Conservation (phyloP, 176 grass and related monocot genomes). For the Tillandsia fasciculata region DNA sequence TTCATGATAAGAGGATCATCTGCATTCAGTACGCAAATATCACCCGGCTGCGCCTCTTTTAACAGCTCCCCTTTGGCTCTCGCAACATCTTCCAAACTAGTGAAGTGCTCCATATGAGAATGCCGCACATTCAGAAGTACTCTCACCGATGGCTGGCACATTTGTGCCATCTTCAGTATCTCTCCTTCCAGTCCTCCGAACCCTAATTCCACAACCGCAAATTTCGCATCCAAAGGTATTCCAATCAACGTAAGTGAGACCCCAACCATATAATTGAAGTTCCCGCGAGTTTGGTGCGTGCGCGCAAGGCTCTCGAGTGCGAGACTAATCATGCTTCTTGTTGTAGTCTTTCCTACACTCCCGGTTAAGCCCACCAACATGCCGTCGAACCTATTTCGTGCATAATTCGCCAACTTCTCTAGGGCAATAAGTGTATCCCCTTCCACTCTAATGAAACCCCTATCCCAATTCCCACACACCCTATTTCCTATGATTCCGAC, state of each 20-base stretch:
- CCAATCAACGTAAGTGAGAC: slow-evolving; percentile 1
- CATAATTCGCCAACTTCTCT: slow-evolving; percentile 1
- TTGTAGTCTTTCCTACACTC: slow-evolving; percentile 11
- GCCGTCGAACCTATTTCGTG: slow-evolving; percentile 1
- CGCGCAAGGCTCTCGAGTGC: neutral
- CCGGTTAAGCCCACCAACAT: slow-evolving; percentile 6
- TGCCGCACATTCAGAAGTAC: neutral
- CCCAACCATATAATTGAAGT: slow-evolving; percentile 10
- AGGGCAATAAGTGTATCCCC: neutral
- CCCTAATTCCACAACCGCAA: slow-evolving; percentile 4
- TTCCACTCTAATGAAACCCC: slow-evolving; percentile 10
- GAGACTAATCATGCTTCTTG: slow-evolving; percentile 6
- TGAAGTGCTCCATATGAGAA: slow-evolving; percentile 7
- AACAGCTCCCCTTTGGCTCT: slow-evolving; percentile 9
- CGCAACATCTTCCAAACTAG: neutral
- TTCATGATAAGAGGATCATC: slow-evolving; percentile 8
- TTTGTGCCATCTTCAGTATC: slow-evolving; percentile 7
- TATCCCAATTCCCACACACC: neutral
- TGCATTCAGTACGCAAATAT: slow-evolving; percentile 6
- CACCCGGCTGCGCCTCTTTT: neutral
- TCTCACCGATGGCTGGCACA: slow-evolving; percentile 5
- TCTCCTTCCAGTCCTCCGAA: slow-evolving; percentile 2
- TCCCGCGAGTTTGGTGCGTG: neutral
- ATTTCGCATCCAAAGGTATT: slow-evolving; percentile 1
- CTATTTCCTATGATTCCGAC: slow-evolving; percentile 5